A percentile compares a stretch with the other conserved stretches of the same genome.
These are phyloP conservation scores for Populus alba DNA, from an alignment of 345 rosid genomes.

Conservation along the genomic window DNA sequence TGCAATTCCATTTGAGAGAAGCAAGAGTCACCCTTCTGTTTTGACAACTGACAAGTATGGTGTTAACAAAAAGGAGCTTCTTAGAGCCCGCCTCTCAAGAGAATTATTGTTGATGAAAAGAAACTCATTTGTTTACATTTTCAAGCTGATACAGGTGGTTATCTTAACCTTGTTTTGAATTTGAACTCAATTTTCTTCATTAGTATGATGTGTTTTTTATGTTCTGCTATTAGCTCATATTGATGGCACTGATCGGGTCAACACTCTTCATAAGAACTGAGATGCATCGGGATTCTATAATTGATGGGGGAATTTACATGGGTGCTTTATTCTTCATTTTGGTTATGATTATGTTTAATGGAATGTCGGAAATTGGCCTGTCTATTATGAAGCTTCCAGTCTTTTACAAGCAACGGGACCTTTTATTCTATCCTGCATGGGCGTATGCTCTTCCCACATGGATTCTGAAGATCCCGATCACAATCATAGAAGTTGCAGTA, in stretches of 20 bases:
- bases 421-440: slow-evolving; percentile 81
- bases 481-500: slow-evolving; percentile 57
- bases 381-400: slow-evolving; percentile 77
- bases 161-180: not conserved
- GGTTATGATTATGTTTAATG: slow-evolving; percentile 56
- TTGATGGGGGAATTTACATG: slow-evolving; percentile 47
- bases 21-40: slow-evolving; percentile 57
- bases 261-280: slow-evolving; percentile 38
- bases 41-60: slow-evolving; percentile 48
- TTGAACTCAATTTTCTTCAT: not conserved
- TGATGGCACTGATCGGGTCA: slow-evolving; percentile 28
- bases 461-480: slow-evolving; percentile 71
- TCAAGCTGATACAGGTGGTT: slow-evolving; percentile 58
- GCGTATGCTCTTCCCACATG: slow-evolving; percentile 72
- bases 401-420: slow-evolving; percentile 80
- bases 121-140: slow-evolving; percentile 48
- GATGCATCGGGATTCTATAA: slow-evolving; percentile 30
- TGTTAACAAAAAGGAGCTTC: slow-evolving; percentile 42
- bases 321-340: slow-evolving; percentile 68
- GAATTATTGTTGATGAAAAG: slow-evolving; percentile 62
- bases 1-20: slow-evolving; percentile 42
- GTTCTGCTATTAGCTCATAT: slow-evolving; percentile 18
- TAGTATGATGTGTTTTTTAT: not conserved
- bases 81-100: slow-evolving; percentile 50
- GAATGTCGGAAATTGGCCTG: slow-evolving; percentile 72